These are phyloP conservation scores for Raphanus sativus DNA, from an alignment of 345 rosid species.

Conservation along the genomic window DNA sequence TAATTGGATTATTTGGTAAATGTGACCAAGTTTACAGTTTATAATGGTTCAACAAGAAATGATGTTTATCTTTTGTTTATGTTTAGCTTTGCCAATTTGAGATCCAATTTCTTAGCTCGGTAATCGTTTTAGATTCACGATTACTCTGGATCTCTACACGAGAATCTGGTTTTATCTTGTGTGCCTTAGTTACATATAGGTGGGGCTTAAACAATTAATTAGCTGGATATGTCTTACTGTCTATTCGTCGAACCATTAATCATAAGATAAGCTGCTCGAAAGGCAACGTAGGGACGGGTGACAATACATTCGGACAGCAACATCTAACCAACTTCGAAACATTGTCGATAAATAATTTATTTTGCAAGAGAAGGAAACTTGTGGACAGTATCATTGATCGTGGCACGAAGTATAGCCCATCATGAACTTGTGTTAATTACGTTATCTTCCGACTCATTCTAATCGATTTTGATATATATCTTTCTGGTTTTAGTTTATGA, in stretches of 20 bases:
- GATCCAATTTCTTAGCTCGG: not conserved
- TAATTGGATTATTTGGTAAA: not conserved
- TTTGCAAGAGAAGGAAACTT: not conserved
- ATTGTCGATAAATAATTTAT: conserved; percentile 27
- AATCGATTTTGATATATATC: conserved; percentile 22
- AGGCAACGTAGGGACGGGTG: conserved; percentile 40
- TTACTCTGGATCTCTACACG: conserved; percentile 1
- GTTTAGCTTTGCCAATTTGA: not conserved
- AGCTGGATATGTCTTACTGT: conserved; percentile 39
- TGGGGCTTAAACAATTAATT: conserved; percentile 26
- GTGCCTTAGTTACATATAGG: conserved; percentile 3
- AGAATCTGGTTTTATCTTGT: conserved; percentile 12
- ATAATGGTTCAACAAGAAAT: not conserved
- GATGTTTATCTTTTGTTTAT: not conserved
- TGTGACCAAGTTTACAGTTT: not conserved
- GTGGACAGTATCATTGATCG: conserved; percentile 37
- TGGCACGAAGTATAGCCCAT: conserved; percentile 36
- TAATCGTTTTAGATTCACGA: conserved; percentile 9
- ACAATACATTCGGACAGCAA: conserved; percentile 38
- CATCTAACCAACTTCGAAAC: conserved; percentile 36
- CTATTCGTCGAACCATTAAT: conserved; percentile 34
- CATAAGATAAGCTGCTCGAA: conserved; percentile 30
- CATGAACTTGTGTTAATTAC: conserved; percentile 16
- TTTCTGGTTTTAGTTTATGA: conserved; percentile 2
- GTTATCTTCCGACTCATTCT: conserved; percentile 13